Conservation (phyloP, 1,139 yeast species). For the Zhuliangozyma blackwelliae region DNA sequence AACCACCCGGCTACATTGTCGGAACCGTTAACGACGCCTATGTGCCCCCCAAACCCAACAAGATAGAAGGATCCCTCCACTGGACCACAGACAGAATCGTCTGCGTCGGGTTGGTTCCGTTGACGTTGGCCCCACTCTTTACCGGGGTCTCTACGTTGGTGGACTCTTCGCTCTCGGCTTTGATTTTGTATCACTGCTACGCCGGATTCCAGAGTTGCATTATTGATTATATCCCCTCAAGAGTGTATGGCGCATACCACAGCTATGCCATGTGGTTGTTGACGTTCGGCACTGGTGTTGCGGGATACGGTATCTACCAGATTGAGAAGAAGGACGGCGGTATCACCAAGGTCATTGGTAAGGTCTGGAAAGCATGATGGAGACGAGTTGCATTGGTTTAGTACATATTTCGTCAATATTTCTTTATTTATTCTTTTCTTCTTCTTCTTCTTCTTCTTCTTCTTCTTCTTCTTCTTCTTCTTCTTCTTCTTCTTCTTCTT, state of each 20-base stretch:
- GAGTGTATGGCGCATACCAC: conserved; percentile 76
- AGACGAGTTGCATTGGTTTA: too few species aligned
- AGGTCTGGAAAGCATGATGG: conserved; percentile 40
- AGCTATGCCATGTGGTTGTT: conserved; percentile 59
- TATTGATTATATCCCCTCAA: conserved; percentile 80
- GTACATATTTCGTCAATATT: too few species aligned
- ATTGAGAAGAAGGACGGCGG: conserved; percentile 66
- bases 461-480: too few species aligned
- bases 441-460: too few species aligned
- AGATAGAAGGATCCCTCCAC: conserved; percentile 78
- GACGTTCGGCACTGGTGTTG: conserved; percentile 65
- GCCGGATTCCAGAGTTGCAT: conserved; percentile 84
- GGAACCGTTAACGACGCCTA: conserved; percentile 84
- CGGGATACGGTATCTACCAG: conserved; percentile 77
- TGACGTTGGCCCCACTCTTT: conserved; percentile 67
- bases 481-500: conserved; percentile 3
- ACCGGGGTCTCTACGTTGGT: conserved; percentile 65
- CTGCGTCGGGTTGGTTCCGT: conserved; percentile 69
- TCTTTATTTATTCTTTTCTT: too few species aligned
- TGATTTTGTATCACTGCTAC: conserved; percentile 69
- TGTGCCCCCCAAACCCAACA: conserved; percentile 55
- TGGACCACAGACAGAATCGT: conserved; percentile 80
- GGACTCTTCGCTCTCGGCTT: conserved; percentile 64
- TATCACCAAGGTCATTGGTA: conserved; percentile 29
- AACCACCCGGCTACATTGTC: conserved; percentile 64